A percentile compares a stretch with the other conserved stretches of the same genome.
Evolutionary conservation across 2,329 filamentous ascomycete genomes (phyloP).

Genomic region (Zasmidium citrigriseum): DNA sequence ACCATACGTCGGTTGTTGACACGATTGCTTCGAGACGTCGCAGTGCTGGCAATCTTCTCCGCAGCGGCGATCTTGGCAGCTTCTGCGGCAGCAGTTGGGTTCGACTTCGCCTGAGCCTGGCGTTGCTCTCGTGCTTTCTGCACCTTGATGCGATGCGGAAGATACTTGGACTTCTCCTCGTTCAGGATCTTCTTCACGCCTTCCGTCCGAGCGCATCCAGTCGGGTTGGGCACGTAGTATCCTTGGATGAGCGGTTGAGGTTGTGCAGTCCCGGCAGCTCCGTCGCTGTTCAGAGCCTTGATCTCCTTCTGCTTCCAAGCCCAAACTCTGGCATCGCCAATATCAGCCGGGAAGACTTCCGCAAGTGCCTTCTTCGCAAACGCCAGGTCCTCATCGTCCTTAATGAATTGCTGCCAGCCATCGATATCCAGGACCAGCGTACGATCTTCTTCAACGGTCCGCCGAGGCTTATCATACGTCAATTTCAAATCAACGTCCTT

Average conservation of each 20-base stretch:
- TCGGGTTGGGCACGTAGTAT: constrained; percentile 81
- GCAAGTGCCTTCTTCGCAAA: constrained; percentile 57
- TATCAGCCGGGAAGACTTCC: constrained; percentile 46
- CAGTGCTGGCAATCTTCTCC: constrained; percentile 80
- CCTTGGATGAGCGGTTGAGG: constrained; percentile 59
- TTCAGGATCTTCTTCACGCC: constrained; percentile 94
- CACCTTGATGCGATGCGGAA: constrained; percentile 96
- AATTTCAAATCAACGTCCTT: constrained; percentile 62
- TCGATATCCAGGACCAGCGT: constrained; percentile 67
- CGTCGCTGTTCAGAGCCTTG: constrained; percentile 66
- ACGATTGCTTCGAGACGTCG: constrained; percentile 88
- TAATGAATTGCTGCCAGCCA: constrained; percentile 68
- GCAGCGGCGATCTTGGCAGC: constrained; percentile 64
- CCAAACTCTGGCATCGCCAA: constrained; percentile 64
- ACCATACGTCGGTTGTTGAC: constrained; percentile 94
- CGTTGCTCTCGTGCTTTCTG: constrained; percentile 88
- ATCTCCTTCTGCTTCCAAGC: constrained; percentile 72
- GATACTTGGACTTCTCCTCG: constrained; percentile 95
- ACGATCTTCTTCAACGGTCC: constrained; percentile 67
- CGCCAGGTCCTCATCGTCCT: constrained; percentile 67
- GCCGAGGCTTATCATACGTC: constrained; percentile 59
- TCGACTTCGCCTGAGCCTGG: constrained; percentile 71
- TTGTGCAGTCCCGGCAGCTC: constrained; percentile 55
- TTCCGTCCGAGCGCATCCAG: constrained; percentile 87
- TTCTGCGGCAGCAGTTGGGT: constrained; percentile 64